These are phyloP conservation scores for Trichoderma sp. DNA, from an alignment of 2,329 filamentous ascomycete genomes.

Conservation along the genomic window DNA sequence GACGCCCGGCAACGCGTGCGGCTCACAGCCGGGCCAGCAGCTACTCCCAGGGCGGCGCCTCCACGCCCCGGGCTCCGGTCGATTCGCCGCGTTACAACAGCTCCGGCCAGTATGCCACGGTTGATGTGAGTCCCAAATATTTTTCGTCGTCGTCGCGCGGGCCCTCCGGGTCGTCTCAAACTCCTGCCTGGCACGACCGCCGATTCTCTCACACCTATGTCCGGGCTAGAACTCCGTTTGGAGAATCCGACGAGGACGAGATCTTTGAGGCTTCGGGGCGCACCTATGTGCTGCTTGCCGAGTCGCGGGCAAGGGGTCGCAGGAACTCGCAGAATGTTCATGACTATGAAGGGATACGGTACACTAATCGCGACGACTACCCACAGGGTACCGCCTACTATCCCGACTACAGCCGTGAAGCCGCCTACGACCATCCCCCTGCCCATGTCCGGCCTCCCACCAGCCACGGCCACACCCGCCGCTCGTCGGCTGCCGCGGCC, in stretches of 20 bases:
- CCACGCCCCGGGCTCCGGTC: constrained; percentile 51
- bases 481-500: constrained; percentile 46
- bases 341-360: constrained; percentile 55
- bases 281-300: constrained; percentile 56
- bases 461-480: constrained; percentile 49
- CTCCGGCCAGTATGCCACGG: constrained; percentile 64
- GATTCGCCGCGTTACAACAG: constrained; percentile 65
- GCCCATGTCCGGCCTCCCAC: constrained; percentile 45
- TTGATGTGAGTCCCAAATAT: constrained; percentile 65
- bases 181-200: constrained; percentile 52
- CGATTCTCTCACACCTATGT: constrained; percentile 61
- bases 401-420: constrained; percentile 42
- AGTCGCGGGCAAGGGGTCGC: constrained; percentile 46
- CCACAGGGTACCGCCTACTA: constrained; percentile 50
- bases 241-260: constrained; percentile 68
- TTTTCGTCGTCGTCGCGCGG: constrained; percentile 52
- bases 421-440: constrained; percentile 43
- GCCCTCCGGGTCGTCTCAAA: constrained; percentile 41
- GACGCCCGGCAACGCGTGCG: constrained; percentile 58
- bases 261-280: constrained; percentile 56
- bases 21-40: constrained; percentile 44
- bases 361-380: constrained; percentile 62
- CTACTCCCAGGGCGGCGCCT: constrained; percentile 42
- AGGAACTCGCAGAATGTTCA: constrained; percentile 42
- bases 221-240: constrained; percentile 60